Conservation (phyloP, 495 filamentous ascomycete genomes). For the Penicillium robsamsonii region DNA sequence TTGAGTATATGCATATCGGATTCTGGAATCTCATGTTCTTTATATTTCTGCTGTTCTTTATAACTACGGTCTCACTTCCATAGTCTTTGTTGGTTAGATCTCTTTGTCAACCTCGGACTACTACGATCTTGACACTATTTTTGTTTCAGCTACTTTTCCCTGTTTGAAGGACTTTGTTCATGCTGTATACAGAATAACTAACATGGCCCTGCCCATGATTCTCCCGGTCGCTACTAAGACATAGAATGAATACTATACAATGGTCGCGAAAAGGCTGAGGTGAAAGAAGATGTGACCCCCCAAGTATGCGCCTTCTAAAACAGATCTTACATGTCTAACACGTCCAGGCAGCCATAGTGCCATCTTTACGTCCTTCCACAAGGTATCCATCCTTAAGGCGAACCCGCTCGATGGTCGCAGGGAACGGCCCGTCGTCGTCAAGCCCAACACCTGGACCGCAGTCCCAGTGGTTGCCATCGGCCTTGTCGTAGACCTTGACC, state of each 20-base stretch:
- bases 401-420: slow-evolving; percentile 79
- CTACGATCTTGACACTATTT: slow-evolving; percentile 8
- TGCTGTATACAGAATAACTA: slow-evolving; percentile 15
- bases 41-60: slow-evolving; percentile 7
- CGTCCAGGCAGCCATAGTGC: slow-evolving; percentile 87
- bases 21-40: neutral
- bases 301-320: neutral
- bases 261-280: slow-evolving; percentile 6
- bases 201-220: slow-evolving; percentile 17
- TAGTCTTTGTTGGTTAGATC: slow-evolving; percentile 2
- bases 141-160: neutral
- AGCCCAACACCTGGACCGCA: slow-evolving; percentile 78
- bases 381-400: slow-evolving; percentile 93
- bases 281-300: slow-evolving; percentile 11
- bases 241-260: slow-evolving; percentile 32
- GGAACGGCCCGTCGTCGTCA: slow-evolving; percentile 57
- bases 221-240: slow-evolving; percentile 18
- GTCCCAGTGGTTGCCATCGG: slow-evolving; percentile 93
- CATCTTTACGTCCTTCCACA: slow-evolving; percentile 85
- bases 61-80: neutral
- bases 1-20: neutral
- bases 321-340: slow-evolving; percentile 49
- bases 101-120: slow-evolving; percentile 13
- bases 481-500: slow-evolving; percentile 97
- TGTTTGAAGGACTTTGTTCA: slow-evolving; percentile 1